These are phyloP conservation scores for Cicer chorassanicum DNA, from an alignment of 306 rosid genomes.

Conservation along the genomic window DNA sequence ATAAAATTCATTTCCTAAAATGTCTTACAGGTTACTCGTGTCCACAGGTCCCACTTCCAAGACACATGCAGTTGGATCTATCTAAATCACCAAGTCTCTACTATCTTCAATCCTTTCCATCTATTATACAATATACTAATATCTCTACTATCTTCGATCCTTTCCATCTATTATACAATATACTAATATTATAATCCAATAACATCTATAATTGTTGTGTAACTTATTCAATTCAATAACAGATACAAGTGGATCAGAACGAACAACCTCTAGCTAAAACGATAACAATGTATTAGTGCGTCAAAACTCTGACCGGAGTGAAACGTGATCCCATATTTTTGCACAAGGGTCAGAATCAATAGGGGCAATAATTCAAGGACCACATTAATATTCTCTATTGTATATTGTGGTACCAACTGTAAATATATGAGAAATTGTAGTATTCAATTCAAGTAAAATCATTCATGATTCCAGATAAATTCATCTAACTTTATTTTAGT, in stretches of 20 bases:
- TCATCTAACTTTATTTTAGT: constrained; percentile 6
- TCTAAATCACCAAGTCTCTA: background rate
- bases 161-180: background rate
- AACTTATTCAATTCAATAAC: background rate
- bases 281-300: too few species aligned
- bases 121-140: background rate
- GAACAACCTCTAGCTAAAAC: background rate
- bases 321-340: too few species aligned
- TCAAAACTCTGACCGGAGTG: too few species aligned
- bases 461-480: constrained; percentile 6
- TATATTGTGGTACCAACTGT: too few species aligned
- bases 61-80: background rate
- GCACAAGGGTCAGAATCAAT: too few species aligned
- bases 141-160: background rate
- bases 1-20: background rate
- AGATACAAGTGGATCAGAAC: background rate
- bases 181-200: background rate
- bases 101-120: background rate
- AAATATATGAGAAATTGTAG: background rate
- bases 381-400: too few species aligned
- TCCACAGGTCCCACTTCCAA: background rate
- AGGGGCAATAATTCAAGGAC: too few species aligned
- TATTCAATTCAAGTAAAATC: background rate
- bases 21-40: background rate
- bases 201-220: background rate